Conservation (phyloP, 345 rosid genomes). For the Linum trigynum region DNA sequence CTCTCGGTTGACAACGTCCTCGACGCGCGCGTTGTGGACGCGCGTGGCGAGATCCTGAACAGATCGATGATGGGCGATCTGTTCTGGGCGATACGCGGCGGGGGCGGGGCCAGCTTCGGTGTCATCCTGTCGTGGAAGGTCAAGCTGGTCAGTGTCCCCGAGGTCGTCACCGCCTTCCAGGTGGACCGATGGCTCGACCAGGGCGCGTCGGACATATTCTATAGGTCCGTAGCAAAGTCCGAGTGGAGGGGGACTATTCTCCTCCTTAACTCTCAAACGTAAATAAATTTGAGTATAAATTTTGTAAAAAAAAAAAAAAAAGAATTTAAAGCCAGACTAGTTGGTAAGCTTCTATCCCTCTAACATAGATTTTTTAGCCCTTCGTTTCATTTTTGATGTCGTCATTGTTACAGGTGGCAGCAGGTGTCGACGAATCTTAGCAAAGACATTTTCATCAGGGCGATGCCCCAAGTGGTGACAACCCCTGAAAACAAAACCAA, state of each 20-base stretch:
- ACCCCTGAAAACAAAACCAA: not conserved
- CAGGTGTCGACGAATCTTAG: constrained; percentile 1
- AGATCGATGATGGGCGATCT: not conserved
- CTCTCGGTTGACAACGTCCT: not conserved
- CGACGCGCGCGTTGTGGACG: constrained; percentile 2
- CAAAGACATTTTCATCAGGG: constrained; percentile 13
- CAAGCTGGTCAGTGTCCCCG: not conserved
- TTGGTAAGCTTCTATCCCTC: too few species aligned
- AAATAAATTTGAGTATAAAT: too few species aligned
- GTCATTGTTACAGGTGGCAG: constrained; percentile 10
- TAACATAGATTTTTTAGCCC: too few species aligned
- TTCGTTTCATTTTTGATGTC: not conserved
- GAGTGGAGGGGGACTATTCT: too few species aligned
- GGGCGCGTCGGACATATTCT: not conserved
- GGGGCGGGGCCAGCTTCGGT: constrained; percentile 3
- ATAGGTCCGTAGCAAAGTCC: not conserved
- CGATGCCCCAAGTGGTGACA: constrained; percentile 1
- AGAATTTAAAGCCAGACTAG: too few species aligned
- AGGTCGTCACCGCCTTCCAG: not conserved
- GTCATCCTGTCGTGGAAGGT: not conserved
- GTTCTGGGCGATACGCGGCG: constrained; percentile 1
- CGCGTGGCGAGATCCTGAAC: not conserved
- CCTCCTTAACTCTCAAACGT: too few species aligned
- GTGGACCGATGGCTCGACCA: not conserved
- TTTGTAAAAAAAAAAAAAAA: too few species aligned